These are phyloP conservation scores for Saturnispora sanitii DNA, from an alignment of 805 yeast genomes.

Conservation along the genomic window DNA sequence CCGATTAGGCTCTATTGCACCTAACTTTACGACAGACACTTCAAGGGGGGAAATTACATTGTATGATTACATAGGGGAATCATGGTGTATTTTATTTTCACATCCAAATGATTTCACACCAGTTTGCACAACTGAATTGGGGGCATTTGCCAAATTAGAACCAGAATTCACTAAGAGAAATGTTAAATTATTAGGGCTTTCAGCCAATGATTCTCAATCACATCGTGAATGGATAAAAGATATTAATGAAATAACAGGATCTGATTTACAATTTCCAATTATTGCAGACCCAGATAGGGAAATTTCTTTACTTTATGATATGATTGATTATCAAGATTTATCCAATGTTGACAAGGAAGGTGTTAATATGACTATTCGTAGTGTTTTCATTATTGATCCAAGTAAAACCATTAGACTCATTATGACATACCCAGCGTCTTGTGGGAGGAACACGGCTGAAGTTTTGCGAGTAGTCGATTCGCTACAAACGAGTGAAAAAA, in stretches of 20 bases:
- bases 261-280: constrained; percentile 51
- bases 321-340: constrained; percentile 64
- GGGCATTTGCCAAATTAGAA: constrained; percentile 63
- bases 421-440: constrained; percentile 62
- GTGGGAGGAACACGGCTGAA: constrained; percentile 71
- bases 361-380: constrained; percentile 57
- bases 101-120: constrained; percentile 78
- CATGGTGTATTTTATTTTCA: constrained; percentile 38
- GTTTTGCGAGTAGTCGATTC: constrained; percentile 63
- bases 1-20: constrained; percentile 55
- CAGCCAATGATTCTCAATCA: constrained; percentile 52
- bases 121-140: constrained; percentile 70
- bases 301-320: constrained; percentile 53
- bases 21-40: constrained; percentile 55
- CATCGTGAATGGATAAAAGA: constrained; percentile 65
- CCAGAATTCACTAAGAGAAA: constrained; percentile 59
- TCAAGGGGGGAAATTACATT: constrained; percentile 24
- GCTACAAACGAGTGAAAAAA: constrained; percentile 50
- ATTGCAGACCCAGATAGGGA: constrained; percentile 57
- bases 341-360: constrained; percentile 57
- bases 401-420: constrained; percentile 50
- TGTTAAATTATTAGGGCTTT: constrained; percentile 58
- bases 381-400: constrained; percentile 66
- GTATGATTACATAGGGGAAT: constrained; percentile 10
- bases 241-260: constrained; percentile 57